Percentiles rank a stretch among this genome's conserved stretches.
Evolutionary conservation across 2,329 filamentous ascomycete genomes (phyloP).

Genomic region (Fusarium cyanostomum): DNA sequence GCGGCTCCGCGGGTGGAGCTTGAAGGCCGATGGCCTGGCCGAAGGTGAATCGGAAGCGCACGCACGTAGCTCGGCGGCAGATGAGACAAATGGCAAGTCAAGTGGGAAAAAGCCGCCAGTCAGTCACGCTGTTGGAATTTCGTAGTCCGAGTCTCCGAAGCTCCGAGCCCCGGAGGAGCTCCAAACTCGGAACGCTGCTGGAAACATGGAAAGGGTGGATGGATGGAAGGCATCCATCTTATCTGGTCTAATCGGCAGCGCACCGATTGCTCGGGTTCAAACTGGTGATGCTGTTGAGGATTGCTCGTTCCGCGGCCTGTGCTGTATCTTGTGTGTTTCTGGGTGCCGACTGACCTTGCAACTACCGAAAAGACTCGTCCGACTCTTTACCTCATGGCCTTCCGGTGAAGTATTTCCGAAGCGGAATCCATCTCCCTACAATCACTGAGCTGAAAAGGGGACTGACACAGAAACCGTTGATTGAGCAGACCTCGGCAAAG

Average conservation of each 20-base stretch:
- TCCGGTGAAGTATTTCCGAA: slow-evolving; percentile 32
- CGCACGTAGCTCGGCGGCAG: slow-evolving; percentile 2
- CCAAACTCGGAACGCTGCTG: slow-evolving; percentile 19
- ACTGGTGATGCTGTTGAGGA: neutral
- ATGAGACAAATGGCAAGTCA: neutral
- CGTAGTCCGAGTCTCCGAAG: slow-evolving; percentile 37
- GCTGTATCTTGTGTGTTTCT: neutral
- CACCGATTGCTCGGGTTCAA: neutral
- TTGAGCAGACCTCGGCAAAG: slow-evolving; percentile 32
- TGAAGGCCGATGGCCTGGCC: neutral
- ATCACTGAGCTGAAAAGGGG: slow-evolving; percentile 2
- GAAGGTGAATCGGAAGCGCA: slow-evolving; percentile 1
- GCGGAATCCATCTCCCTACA: neutral
- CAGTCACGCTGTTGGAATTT: neutral
- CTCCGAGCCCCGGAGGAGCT: slow-evolving; percentile 29
- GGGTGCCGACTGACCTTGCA: neutral
- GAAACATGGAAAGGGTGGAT: slow-evolving; percentile 30
- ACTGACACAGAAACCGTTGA: slow-evolving; percentile 5
- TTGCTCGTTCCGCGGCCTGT: slow-evolving; percentile 3
- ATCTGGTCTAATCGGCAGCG: slow-evolving; percentile 12
- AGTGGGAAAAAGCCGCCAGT: too few relatives aligned
- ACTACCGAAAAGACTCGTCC: slow-evolving; percentile 4
- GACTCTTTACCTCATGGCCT: neutral
- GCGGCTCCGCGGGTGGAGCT: slow-evolving; percentile 34
- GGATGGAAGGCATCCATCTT: slow-evolving; percentile 5